Evolutionary conservation across 2,329 filamentous ascomycete species (phyloP), one percentile per base, ranked within the genome.

Genomic region (Dothidotthia symphoricarpi): DNA sequence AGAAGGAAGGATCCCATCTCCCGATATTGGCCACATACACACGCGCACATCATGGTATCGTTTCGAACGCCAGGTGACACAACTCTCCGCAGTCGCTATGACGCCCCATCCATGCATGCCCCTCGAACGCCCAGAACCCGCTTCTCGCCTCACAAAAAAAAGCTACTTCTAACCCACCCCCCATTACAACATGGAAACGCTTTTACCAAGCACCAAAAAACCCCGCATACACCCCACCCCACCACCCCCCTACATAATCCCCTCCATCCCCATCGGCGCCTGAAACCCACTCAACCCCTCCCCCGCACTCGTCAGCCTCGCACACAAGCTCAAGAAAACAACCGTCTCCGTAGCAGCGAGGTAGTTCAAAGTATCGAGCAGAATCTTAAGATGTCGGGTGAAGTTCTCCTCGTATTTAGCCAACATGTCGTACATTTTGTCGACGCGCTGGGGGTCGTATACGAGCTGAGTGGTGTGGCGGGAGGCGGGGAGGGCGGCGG

Each of bases 301-400:
- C 44, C 86, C 88, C 10, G 86, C 88, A 42, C 85, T 88, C 57
- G 85, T 90, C 58, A 95, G 63, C 44, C 88, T 72, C 10, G 88
- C 88, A 61, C 88, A 95, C 12, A 98, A 73, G 50, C 90, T 91
- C 46, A 97, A 71, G 49, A 98, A 76, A 13, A 95, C 93, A 3
- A 96, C 91, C 26, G 93, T 97, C 72, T 98, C 93, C 0, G 93
- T 97, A 0, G 93, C 93, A 3, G 93, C 93, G 56, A 96, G 94
- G 67, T 97, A 95, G 57, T 98, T 97, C 47, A 98, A 75, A 44
- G 88, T 91, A 63, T 97, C 93, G 25, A 97, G 81, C 56, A 98
- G 69, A 51, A 97, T 95, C 71, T 95, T 90, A 55, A 98, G 70
- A 68, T 97, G 91, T 31, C 89, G 75, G 40, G 85, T 86, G 64